Conservation (phyloP, 768 basidiomycete species). For the Boletus sp. region DNA sequence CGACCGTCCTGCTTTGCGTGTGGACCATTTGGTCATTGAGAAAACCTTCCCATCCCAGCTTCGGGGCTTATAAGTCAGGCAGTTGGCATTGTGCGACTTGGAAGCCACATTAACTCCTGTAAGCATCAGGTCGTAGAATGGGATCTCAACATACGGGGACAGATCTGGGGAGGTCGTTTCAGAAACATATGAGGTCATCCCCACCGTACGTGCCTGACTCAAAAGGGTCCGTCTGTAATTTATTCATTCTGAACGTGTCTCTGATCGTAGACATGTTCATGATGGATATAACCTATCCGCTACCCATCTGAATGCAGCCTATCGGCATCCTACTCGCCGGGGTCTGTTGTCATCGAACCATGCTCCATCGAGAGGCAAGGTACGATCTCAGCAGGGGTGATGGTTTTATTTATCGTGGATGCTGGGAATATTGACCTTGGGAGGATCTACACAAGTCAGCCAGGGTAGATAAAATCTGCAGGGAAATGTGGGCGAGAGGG, state of each 20-base stretch:
- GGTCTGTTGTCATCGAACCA: too few species aligned
- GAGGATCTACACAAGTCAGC: neutral
- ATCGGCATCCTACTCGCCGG: too few species aligned
- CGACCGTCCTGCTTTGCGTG: too few species aligned
- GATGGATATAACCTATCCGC: too few species aligned
- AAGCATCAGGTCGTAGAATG: neutral
- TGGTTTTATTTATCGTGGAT: neutral
- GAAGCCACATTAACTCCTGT: too few species aligned
- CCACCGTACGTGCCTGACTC: neutral
- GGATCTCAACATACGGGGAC: neutral
- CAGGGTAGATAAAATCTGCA: neutral
- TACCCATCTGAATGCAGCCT: too few species aligned
- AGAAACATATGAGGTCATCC: neutral
- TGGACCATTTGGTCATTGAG: neutral
- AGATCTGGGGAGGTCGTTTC: neutral
- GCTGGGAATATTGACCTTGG: neutral
- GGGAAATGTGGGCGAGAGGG: neutral
- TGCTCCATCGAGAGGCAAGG: too few species aligned
- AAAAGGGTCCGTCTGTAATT: too few species aligned
- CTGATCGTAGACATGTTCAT: too few species aligned
- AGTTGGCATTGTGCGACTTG: too few species aligned
- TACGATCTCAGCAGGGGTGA: too few species aligned
- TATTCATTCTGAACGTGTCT: too few species aligned
- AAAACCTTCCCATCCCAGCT: neutral
- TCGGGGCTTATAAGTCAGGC: neutral